Evolutionary conservation across 2,329 filamentous ascomycete genomes (phyloP).

Genomic region (Pseudogymnoascus sp.): DNA sequence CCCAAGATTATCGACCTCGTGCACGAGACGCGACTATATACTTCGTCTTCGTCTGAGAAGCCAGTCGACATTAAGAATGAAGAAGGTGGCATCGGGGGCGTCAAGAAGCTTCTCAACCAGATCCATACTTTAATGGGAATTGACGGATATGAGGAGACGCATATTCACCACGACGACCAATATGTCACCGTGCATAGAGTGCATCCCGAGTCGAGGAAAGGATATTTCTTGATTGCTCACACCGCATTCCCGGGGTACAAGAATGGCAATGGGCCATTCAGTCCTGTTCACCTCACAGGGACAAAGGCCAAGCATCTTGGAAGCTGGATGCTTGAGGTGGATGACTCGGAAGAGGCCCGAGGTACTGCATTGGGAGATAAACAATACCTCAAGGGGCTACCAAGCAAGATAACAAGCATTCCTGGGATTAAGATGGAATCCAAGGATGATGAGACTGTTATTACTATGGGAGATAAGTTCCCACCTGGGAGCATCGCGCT

Average conservation of each 20-base stretch:
- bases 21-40: slow-evolving; percentile 76
- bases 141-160: slow-evolving; percentile 88
- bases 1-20: slow-evolving; percentile 90
- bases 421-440: slow-evolving; percentile 65
- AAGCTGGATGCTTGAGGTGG: slow-evolving; percentile 87
- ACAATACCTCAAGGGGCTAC: slow-evolving; percentile 69
- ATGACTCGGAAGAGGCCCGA: slow-evolving; percentile 63
- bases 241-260: slow-evolving; percentile 91
- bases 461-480: slow-evolving; percentile 75
- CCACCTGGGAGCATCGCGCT: slow-evolving; percentile 90
- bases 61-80: slow-evolving; percentile 59
- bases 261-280: slow-evolving; percentile 72
- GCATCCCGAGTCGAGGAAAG: slow-evolving; percentile 83
- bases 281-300: slow-evolving; percentile 69
- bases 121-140: slow-evolving; percentile 95
- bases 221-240: slow-evolving; percentile 91
- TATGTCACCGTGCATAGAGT: slow-evolving; percentile 95
- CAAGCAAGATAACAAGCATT: slow-evolving; percentile 69
- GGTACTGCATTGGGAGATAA: slow-evolving; percentile 60
- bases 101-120: slow-evolving; percentile 90
- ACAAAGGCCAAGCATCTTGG: slow-evolving; percentile 81
- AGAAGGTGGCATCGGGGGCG: slow-evolving; percentile 77
- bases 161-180: slow-evolving; percentile 92
- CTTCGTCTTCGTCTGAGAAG: slow-evolving; percentile 62
- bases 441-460: slow-evolving; percentile 66